Conservation (phyloP, 2,329 filamentous ascomycete genomes). For the Clonostachys rosea region DNA sequence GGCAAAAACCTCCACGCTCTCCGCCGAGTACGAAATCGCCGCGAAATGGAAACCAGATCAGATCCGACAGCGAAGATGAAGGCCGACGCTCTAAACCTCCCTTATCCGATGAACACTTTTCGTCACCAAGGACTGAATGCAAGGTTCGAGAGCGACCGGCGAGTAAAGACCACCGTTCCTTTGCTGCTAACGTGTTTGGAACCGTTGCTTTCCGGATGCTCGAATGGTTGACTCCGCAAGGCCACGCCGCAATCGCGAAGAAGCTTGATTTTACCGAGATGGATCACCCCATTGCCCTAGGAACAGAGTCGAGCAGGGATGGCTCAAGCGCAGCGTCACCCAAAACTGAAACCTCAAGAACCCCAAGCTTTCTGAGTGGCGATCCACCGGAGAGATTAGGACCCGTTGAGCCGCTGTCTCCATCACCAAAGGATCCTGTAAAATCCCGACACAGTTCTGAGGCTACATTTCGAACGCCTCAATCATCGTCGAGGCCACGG, state of each 20-base stretch:
- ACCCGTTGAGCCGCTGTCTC: slow-evolving; percentile 1
- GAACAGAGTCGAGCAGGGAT: not conserved
- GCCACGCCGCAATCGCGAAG: slow-evolving; percentile 42
- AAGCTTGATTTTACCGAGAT: slow-evolving; percentile 13
- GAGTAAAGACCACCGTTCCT: slow-evolving; percentile 54
- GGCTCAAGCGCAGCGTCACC: not conserved
- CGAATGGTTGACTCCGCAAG: slow-evolving; percentile 62
- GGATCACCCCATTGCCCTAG: not conserved
- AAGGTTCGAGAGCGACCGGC: slow-evolving; percentile 11
- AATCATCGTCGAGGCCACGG: slow-evolving; percentile 16
- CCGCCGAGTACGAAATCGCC: too few relatives aligned
- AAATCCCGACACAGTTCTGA: slow-evolving; percentile 1
- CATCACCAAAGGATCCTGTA: slow-evolving; percentile 2
- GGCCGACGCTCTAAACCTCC: too few relatives aligned
- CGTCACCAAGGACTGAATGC: not conserved
- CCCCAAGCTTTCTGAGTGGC: slow-evolving; percentile 1
- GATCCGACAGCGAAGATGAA: too few relatives aligned
- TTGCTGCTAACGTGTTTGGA: slow-evolving; percentile 59
- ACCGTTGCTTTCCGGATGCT: slow-evolving; percentile 66
- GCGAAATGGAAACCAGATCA: too few relatives aligned
- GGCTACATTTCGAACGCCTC: not conserved
- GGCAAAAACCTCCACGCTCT: too few relatives aligned
- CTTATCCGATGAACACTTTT: too few relatives aligned
- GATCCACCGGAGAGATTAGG: slow-evolving; percentile 1
- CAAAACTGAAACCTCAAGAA: not conserved